phyloP scores from a whole-genome alignment of 805 yeast genomes.

The Torulaspora delbrueckii region DNA sequence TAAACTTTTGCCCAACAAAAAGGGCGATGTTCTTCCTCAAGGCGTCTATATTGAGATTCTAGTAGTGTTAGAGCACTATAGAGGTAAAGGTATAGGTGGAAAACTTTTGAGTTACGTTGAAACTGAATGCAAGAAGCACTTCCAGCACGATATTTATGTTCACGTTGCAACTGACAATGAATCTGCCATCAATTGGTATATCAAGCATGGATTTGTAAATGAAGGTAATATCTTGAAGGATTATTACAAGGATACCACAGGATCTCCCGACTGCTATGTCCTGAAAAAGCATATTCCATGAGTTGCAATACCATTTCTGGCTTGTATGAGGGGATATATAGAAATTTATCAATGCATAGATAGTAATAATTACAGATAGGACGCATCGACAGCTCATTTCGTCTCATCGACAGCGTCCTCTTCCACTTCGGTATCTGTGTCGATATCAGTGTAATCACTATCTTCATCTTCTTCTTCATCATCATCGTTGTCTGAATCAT shows the following conservation, averaged over 20 bases:
- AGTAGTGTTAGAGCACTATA: constrained; percentile 63
- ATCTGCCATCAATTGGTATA: constrained; percentile 48
- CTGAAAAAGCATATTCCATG: constrained; percentile 13
- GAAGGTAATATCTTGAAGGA: constrained; percentile 37
- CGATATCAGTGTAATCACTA: constrained; percentile 35
- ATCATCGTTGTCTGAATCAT: constrained; percentile 61
- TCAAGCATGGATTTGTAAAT: constrained; percentile 44
- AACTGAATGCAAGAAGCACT: constrained; percentile 45
- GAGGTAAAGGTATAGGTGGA: constrained; percentile 56
- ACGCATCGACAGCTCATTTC: constrained; percentile 1
- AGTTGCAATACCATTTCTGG: neutral
- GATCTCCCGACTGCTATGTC: constrained; percentile 22
- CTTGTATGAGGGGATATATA: constrained; percentile 2
- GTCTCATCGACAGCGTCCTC: constrained; percentile 19
- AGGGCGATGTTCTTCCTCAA: constrained; percentile 41
- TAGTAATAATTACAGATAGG: constrained; percentile 3
- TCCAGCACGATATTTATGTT: constrained; percentile 43
- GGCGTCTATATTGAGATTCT: constrained; percentile 60
- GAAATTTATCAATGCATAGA: constrained; percentile 8
- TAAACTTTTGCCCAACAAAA: constrained; percentile 41
- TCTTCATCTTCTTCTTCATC: constrained; percentile 45
- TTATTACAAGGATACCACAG: constrained; percentile 39
- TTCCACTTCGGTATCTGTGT: constrained; percentile 37
- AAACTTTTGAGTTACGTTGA: constrained; percentile 53
- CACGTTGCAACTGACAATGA: constrained; percentile 48